Evolutionary conservation across 2,329 filamentous ascomycete species (phyloP).

Genomic region (Fusarium brachygibbosum): DNA sequence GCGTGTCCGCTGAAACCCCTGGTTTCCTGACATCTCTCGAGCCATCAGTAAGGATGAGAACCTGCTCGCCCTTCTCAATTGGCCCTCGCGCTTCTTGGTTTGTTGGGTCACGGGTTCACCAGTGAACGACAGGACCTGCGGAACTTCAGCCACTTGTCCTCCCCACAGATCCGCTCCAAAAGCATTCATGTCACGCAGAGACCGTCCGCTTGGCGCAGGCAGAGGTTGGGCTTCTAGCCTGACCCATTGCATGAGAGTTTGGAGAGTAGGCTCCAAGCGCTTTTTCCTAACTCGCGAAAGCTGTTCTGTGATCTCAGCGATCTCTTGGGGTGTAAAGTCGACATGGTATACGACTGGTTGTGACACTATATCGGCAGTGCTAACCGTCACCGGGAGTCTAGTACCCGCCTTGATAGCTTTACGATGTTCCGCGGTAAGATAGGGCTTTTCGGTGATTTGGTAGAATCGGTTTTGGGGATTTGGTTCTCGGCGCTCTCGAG

Average conservation of each 20-base stretch:
- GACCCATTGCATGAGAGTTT: conserved; percentile 36
- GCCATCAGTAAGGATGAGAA: conserved; percentile 61
- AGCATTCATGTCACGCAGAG: conserved; percentile 25
- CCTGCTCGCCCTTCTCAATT: conserved; percentile 38
- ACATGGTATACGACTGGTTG: conserved; percentile 57
- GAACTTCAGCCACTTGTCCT: conserved; percentile 31
- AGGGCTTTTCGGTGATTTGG: conserved; percentile 43
- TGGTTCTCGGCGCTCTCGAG: conserved; percentile 27
- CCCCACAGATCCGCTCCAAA: conserved; percentile 48
- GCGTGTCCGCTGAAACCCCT: conserved; percentile 58
- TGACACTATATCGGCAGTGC: conserved; percentile 3
- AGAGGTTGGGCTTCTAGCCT: background rate
- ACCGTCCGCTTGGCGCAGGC: conserved; percentile 1
- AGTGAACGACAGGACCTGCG: conserved; percentile 48
- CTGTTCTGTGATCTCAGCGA: conserved; percentile 46
- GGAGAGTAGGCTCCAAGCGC: conserved; percentile 29
- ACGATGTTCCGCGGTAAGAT: conserved; percentile 47
- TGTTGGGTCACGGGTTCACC: conserved; percentile 24
- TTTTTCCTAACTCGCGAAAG: conserved; percentile 37
- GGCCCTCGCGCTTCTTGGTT: conserved; percentile 19
- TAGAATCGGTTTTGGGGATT: conserved; percentile 34
- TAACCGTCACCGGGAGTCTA: conserved; percentile 10
- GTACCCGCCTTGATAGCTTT: conserved; percentile 48
- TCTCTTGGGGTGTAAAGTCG: conserved; percentile 60
- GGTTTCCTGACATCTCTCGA: conserved; percentile 63